These are phyloP conservation scores for Xylariaceae sp. DNA, from an alignment of 2,329 filamentous ascomycete species.

Conservation along the genomic window DNA sequence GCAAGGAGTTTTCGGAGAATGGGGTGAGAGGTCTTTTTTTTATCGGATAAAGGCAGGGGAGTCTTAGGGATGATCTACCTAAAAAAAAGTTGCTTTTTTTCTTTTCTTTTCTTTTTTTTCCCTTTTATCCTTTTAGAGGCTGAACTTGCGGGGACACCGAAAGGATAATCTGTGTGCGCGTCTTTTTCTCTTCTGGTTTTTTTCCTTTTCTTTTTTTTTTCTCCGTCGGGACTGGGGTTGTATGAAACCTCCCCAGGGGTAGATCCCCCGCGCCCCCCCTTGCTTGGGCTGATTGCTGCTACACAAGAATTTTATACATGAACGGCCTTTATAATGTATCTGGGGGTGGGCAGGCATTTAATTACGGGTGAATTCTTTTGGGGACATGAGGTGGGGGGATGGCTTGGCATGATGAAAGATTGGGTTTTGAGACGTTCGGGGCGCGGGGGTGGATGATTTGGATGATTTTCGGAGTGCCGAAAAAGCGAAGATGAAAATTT, in stretches of 20 bases:
- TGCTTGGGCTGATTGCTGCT: neutral
- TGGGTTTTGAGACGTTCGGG: neutral
- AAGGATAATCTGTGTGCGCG: neutral
- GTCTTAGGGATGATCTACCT: constrained; percentile 1
- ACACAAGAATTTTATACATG: neutral
- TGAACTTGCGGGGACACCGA: neutral
- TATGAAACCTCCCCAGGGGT: neutral
- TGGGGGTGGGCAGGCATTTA: neutral
- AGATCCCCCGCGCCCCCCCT: neutral
- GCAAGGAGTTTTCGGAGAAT: constrained; percentile 15
- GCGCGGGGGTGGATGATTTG: no score
- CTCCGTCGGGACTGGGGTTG: neutral
- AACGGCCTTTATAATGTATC: neutral
- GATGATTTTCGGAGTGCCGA: no score
- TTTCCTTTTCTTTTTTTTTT: neutral
- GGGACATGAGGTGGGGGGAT: neutral
- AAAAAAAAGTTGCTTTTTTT: constrained; percentile 11
- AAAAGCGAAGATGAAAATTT: no score
- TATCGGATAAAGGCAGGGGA: constrained; percentile 1
- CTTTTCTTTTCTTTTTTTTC: constrained; percentile 5
- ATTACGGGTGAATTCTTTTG: neutral
- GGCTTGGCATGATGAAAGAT: neutral
- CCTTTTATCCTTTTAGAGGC: constrained; percentile 2
- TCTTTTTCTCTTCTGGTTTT: neutral
- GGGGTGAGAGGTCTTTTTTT: neutral